Conservation (phyloP, 1,284 basidiomycete genomes). For the Malassezia slooffiae region DNA sequence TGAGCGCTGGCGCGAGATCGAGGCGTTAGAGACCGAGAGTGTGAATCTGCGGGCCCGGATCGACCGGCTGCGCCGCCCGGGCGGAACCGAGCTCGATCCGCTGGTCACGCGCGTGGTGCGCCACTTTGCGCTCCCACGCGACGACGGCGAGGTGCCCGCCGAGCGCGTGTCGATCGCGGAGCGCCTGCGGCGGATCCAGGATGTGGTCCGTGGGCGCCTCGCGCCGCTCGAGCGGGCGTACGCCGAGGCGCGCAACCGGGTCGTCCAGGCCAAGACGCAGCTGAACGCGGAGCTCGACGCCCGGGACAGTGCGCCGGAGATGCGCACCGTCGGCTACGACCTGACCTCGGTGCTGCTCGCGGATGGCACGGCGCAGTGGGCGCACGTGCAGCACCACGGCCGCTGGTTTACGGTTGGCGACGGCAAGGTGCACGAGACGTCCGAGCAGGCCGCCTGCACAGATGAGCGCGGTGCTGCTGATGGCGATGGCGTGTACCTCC, state of each 20-base stretch:
- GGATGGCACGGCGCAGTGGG: background rate
- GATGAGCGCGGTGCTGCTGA: background rate
- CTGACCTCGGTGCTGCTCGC: conserved; percentile 3
- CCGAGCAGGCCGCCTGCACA: background rate
- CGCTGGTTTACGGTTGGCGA: conserved; percentile 7
- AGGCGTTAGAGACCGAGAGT: background rate
- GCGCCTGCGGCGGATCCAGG: too few species aligned
- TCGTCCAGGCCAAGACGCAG: too few species aligned
- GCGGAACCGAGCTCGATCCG: background rate
- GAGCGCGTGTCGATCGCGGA: too few species aligned
- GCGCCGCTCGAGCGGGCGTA: too few species aligned
- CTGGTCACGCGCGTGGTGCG: background rate
- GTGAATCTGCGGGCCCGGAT: background rate
- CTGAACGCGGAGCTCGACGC: background rate
- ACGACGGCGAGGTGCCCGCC: too few species aligned
- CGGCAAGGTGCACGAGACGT: background rate
- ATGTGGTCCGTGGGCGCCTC: too few species aligned
- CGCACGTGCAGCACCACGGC: conserved; percentile 1
- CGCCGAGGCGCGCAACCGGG: too few species aligned
- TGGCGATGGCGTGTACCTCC: background rate
- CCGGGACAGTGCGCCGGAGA: background rate
- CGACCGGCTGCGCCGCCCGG: background rate
- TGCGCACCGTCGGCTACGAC: conserved; percentile 2
- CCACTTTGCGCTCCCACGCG: background rate
- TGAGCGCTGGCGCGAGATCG: conserved; percentile 1